phyloP scores from a whole-genome alignment of 768 basidiomycete species.

The Tulasnella sp. region DNA sequence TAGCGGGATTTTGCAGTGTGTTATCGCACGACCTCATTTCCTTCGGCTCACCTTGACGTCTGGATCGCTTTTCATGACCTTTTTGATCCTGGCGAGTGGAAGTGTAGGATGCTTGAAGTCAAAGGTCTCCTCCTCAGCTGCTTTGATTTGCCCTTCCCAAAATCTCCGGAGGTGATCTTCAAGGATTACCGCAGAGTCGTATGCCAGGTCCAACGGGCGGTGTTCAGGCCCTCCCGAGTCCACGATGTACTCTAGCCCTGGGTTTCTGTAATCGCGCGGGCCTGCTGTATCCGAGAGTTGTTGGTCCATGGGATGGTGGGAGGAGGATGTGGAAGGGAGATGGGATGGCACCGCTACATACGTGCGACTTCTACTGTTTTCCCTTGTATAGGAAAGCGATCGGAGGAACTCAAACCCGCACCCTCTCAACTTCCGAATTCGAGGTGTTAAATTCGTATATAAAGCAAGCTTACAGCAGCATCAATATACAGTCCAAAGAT shows the following conservation, averaged over 20 bases:
- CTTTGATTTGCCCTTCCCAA: constrained; percentile 85
- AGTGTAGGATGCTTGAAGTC: constrained; percentile 81
- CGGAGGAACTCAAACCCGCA: neutral
- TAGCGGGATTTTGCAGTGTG: neutral
- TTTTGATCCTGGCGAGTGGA: constrained; percentile 94
- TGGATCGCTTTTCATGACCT: constrained; percentile 98
- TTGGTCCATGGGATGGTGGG: constrained; percentile 4
- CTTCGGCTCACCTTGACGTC: constrained; percentile 73
- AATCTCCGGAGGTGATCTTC: constrained; percentile 81
- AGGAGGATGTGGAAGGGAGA: neutral
- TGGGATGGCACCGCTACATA: neutral
- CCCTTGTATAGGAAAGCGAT: neutral
- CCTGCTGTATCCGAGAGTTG: neutral
- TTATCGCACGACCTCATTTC: neutral
- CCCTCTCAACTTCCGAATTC: neutral
- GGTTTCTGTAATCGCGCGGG: neutral
- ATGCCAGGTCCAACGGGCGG: constrained; percentile 5
- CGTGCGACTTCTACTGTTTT: constrained; percentile 4
- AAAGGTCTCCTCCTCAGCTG: constrained; percentile 81
- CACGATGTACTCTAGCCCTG: neutral
- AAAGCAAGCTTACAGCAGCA: neutral
- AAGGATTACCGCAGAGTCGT: constrained; percentile 37
- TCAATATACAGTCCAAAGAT: neutral
- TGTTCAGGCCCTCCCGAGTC: constrained; percentile 9
- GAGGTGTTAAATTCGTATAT: neutral